These are phyloP conservation scores for Talaromyces verruculosus DNA, from an alignment of 2,329 filamentous ascomycete species.

Conservation along the genomic window DNA sequence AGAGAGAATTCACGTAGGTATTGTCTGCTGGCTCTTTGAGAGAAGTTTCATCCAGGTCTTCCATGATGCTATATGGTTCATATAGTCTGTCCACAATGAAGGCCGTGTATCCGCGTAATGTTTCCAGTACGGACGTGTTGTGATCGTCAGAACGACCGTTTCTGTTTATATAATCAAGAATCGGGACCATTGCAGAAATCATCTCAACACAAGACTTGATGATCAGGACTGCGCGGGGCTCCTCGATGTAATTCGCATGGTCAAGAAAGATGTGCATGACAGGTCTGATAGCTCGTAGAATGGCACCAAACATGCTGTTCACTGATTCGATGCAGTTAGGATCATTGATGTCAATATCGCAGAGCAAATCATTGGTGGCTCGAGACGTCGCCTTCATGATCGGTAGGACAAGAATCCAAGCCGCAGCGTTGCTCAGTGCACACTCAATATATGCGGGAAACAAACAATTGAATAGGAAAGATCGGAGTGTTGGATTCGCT, in stretches of 20 bases:
- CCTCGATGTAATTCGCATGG: constrained; percentile 36
- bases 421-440: constrained; percentile 46
- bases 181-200: constrained; percentile 41
- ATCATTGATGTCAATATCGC: constrained; percentile 48
- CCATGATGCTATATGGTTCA: constrained; percentile 23
- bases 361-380: constrained; percentile 47
- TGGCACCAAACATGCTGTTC: constrained; percentile 36
- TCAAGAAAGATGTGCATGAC: constrained; percentile 39
- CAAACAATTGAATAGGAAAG: constrained; percentile 54
- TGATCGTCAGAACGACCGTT: constrained; percentile 29
- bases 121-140: constrained; percentile 37
- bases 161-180: constrained; percentile 51
- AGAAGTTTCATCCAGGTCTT: neutral
- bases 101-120: constrained; percentile 42
- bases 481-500: constrained; percentile 49
- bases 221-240: constrained; percentile 42
- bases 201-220: constrained; percentile 43
- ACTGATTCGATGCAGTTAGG: constrained; percentile 39
- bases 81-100: constrained; percentile 35
- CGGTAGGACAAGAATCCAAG: constrained; percentile 55
- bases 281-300: constrained; percentile 42
- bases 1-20: constrained; percentile 17
- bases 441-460: constrained; percentile 58
- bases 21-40: neutral
- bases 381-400: constrained; percentile 50